phyloP scores from a whole-genome alignment of 257 asterid species.

The Solanum virginianum region DNA sequence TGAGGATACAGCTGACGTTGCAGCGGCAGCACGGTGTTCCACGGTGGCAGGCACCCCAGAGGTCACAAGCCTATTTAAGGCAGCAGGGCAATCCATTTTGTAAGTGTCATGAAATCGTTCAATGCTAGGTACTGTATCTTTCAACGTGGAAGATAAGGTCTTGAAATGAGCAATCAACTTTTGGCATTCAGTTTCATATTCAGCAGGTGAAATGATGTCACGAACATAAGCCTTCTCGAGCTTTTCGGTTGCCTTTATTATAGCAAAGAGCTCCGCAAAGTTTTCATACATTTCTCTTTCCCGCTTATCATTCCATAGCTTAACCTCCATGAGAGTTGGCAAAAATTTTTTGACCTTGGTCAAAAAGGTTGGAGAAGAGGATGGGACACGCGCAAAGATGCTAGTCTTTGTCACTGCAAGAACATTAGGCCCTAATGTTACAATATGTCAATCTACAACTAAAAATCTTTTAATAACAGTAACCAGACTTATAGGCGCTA shows the following conservation, averaged over 20 bases:
- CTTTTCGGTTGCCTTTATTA: slow-evolving; percentile 84
- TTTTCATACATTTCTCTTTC: slow-evolving; percentile 93
- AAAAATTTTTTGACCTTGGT: background rate
- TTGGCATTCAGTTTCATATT: slow-evolving; percentile 69
- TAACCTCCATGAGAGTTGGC: slow-evolving; percentile 59
- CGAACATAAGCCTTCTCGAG: slow-evolving; percentile 88
- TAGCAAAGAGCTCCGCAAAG: slow-evolving; percentile 83
- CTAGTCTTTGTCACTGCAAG: slow-evolving; percentile 24
- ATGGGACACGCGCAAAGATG: slow-evolving; percentile 94
- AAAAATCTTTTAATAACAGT: background rate
- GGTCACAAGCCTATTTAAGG: slow-evolving; percentile 61
- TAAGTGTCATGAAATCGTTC: slow-evolving; percentile 80
- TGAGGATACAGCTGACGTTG: slow-evolving; percentile 38
- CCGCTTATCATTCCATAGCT: slow-evolving; percentile 97
- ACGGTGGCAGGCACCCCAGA: slow-evolving; percentile 95
- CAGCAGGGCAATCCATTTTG: slow-evolving; percentile 77
- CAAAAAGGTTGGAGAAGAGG: slow-evolving; percentile 71
- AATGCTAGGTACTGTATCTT: slow-evolving; percentile 68
- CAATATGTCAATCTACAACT: background rate
- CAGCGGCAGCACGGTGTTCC: slow-evolving; percentile 72
- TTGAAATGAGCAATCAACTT: slow-evolving; percentile 76
- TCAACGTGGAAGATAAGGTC: slow-evolving; percentile 66
- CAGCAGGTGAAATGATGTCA: slow-evolving; percentile 49
- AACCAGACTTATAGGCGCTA: background rate
- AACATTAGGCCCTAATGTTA: slow-evolving; percentile 1